A percentile compares a stretch with the other conserved stretches of the same genome.
Evolutionary conservation across 257 asterid genomes (phyloP).

Genomic region (Solanum commersonii): DNA sequence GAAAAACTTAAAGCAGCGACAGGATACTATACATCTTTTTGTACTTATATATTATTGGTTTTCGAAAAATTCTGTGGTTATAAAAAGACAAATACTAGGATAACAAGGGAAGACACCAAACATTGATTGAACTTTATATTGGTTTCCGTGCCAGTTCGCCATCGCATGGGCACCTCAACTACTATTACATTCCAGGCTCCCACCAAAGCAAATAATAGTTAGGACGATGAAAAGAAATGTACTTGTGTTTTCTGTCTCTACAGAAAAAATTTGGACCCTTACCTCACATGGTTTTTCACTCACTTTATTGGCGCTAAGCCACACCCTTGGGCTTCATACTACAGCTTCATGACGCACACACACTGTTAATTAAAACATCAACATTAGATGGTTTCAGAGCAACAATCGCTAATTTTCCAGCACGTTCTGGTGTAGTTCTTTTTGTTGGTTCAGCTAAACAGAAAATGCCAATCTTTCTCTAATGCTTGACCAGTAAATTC

Average conservation of each 20-base stretch:
- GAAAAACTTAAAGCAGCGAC: neutral
- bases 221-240: neutral
- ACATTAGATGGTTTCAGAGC: neutral
- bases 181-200: neutral
- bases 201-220: neutral
- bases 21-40: neutral
- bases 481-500: neutral
- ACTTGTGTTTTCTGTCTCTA: neutral
- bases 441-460: neutral
- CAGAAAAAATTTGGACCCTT: neutral
- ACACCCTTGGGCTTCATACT: neutral
- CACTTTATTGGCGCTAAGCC: neutral
- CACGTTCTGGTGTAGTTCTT: neutral
- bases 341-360: neutral
- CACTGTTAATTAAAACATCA: neutral
- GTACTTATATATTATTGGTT: neutral
- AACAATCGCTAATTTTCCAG: neutral
- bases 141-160: neutral
- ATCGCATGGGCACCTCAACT: neutral
- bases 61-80: neutral
- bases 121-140: neutral
- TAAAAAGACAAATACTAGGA: neutral
- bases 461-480: neutral
- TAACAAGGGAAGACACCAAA: neutral
- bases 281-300: neutral